A percentile compares a stretch with the other conserved stretches of the same genome.
Conservation (phyloP, 352 stramenopile genomes). For the Globisporangium cystogenes region DNA sequence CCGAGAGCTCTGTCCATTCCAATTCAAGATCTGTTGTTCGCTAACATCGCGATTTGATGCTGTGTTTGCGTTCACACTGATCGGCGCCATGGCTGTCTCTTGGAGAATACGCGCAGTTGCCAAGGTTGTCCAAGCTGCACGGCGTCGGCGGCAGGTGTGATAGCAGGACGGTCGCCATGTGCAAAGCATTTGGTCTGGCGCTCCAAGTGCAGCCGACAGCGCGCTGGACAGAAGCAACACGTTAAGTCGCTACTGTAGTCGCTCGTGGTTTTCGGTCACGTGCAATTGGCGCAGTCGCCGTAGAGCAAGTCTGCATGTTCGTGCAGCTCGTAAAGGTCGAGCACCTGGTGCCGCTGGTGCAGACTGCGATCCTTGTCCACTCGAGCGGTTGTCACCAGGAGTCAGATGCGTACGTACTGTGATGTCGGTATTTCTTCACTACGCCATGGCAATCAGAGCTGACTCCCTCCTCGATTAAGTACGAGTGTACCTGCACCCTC, state of each 20-base stretch:
- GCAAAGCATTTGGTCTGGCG: conserved; percentile 36
- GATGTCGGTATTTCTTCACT: neutral
- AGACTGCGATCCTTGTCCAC: too few relatives aligned
- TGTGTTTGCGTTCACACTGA: conserved; percentile 30
- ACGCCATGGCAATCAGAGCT: neutral
- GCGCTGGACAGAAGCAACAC: conserved; percentile 44
- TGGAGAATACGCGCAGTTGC: too few relatives aligned
- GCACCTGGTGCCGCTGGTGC: conserved; percentile 10
- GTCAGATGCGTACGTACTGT: neutral
- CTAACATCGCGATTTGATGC: too few relatives aligned
- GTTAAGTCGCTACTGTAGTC: conserved; percentile 36
- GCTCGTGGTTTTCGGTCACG: conserved; percentile 49
- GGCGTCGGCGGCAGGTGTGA: conserved; percentile 70
- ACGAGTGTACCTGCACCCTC: neutral
- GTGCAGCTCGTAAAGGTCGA: conserved; percentile 23
- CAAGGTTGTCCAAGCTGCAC: conserved; percentile 70
- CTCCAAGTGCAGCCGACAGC: conserved; percentile 46
- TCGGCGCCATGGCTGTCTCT: too few relatives aligned
- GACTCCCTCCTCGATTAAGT: neutral
- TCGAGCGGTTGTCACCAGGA: too few relatives aligned
- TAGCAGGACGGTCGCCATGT: conserved; percentile 25
- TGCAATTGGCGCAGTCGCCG: conserved; percentile 29
- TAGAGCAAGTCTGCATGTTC: conserved; percentile 41
- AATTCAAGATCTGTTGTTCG: too few relatives aligned
- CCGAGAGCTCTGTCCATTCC: too few relatives aligned